Percentiles rank a stretch among this genome's conserved stretches.
These are phyloP conservation scores for Cenchrus americanus DNA, from an alignment of 176 grass and related monocot genomes.

Conservation along the genomic window DNA sequence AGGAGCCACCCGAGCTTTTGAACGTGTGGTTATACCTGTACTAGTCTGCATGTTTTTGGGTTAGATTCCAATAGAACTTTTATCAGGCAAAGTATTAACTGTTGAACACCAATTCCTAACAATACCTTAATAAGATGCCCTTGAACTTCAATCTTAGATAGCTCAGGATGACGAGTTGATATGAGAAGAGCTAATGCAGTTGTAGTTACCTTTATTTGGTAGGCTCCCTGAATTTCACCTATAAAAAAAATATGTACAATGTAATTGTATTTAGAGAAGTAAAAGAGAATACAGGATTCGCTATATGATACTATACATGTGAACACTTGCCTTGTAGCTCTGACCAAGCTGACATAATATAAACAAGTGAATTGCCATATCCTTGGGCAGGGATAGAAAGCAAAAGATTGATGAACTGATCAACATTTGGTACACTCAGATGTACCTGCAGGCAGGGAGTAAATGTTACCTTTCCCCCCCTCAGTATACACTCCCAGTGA, in stretches of 20 bases:
- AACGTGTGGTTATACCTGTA: constrained; percentile 89
- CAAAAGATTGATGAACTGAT: constrained; percentile 88
- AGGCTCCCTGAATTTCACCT: constrained; percentile 97
- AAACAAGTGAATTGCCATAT: constrained; percentile 67
- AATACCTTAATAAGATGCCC: constrained; percentile 93
- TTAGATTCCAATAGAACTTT: constrained; percentile 21
- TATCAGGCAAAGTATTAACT: constrained; percentile 27
- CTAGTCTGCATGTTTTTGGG: constrained; percentile 51
- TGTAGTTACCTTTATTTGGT: constrained; percentile 98
- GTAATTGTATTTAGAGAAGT: constrained; percentile 12
- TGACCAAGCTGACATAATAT: constrained; percentile 96
- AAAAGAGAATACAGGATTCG: constrained; percentile 1
- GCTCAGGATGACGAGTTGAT: constrained; percentile 66
- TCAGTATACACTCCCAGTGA: background rate
- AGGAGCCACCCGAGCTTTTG: constrained; percentile 78
- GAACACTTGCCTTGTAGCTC: constrained; percentile 69
- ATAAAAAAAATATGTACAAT: constrained; percentile 34
- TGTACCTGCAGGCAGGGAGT: constrained; percentile 72
- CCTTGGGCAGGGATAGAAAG: constrained; percentile 76
- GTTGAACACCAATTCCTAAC: constrained; percentile 29
- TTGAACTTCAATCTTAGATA: constrained; percentile 84
- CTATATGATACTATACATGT: background rate
- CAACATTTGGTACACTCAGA: constrained; percentile 84
- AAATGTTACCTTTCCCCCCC: background rate
- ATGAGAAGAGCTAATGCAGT: constrained; percentile 87